Evolutionary conservation across 257 asterid genomes (phyloP), one percentile per base, ranked within the genome.

Genomic region (Salvia rosmarinus): DNA sequence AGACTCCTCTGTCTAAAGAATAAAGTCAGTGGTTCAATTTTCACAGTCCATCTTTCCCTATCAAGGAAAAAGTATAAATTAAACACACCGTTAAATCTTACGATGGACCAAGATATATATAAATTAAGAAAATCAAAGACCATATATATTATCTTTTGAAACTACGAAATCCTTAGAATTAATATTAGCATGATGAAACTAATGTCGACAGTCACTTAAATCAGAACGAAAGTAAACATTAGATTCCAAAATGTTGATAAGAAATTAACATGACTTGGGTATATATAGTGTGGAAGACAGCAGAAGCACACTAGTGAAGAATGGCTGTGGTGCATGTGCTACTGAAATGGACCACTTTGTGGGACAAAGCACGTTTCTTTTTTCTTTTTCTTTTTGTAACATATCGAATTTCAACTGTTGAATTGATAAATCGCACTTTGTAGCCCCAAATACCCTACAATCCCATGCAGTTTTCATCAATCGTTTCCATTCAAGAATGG

Each of bases 261-360:
- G 46, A 47, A 44, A 65, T 17, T 21, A 57, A 39, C 21, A 40
- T 64, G 59, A 50, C 56, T 35, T 44, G 78, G 64, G 68, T 43
- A 79, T 71, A 54, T 67, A 39, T 25, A 49, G 76, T 83, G 85
- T 89, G 96, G 91, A 74, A 71, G 76, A 87, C 94, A 87, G 89
- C 88, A 84, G 16, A 84, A 78, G 81, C 93, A 82, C 96, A 89
- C 85, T 84, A 86, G 14, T 11, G 4, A 19, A 19, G 9, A 6
- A 56, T 56, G 40, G 63, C 0, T 54, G 74, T 58, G 82, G 40
- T 20, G 75, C 71, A 71, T 84, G 84, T 68, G 77, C 61, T 82
- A 46, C 37, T 60, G 72, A 73, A 73, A 3, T 75, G 89, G 90
- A 83, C 92, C 90, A 86, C 87, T 81, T 62, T 79, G 87, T 79